Conservation (phyloP, 2,329 filamentous ascomycete genomes). For the Colletotrichum zoysiae region DNA sequence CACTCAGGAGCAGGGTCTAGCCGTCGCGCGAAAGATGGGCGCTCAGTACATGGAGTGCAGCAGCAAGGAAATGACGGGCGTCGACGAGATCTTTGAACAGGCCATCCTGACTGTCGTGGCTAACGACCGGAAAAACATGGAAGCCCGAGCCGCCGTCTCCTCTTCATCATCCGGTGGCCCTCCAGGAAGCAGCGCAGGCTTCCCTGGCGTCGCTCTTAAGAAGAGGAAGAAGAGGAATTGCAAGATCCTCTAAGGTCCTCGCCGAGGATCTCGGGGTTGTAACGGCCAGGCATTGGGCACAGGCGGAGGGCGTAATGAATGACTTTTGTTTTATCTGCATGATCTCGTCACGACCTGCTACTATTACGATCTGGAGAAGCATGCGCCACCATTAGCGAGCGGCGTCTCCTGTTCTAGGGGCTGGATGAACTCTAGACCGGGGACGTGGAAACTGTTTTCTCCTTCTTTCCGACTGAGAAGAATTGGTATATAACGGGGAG, state of each 20-base stretch:
- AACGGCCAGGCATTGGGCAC: slow-evolving; percentile 31
- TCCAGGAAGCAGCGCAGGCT: slow-evolving; percentile 49
- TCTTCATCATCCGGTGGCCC: slow-evolving; percentile 51
- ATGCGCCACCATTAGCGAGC: slow-evolving; percentile 41
- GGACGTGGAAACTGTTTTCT: slow-evolving; percentile 25
- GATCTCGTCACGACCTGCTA: slow-evolving; percentile 52
- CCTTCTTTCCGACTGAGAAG: slow-evolving; percentile 19
- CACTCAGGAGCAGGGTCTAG: slow-evolving; percentile 87
- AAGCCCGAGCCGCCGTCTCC: slow-evolving; percentile 59
- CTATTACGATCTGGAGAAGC: slow-evolving; percentile 43
- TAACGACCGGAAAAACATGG: slow-evolving; percentile 77
- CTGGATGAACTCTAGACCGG: slow-evolving; percentile 41
- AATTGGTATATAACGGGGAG: slow-evolving; percentile 34
- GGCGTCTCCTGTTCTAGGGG: slow-evolving; percentile 40
- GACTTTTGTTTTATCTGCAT: slow-evolving; percentile 44
- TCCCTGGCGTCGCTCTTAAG: slow-evolving; percentile 67
- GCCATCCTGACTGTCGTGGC: slow-evolving; percentile 92
- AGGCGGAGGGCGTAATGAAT: slow-evolving; percentile 43
- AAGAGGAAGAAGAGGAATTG: slow-evolving; percentile 89
- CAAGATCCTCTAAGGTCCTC: slow-evolving; percentile 74
- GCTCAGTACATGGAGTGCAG: slow-evolving; percentile 98
- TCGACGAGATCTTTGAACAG: slow-evolving; percentile 95
- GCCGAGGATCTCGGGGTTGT: slow-evolving; percentile 27
- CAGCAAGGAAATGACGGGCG: slow-evolving; percentile 95
- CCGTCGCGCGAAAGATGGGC: slow-evolving; percentile 92